Evolutionary conservation across 2,329 filamentous ascomycete species (phyloP).

Genomic region (Aureobasidium sp.): DNA sequence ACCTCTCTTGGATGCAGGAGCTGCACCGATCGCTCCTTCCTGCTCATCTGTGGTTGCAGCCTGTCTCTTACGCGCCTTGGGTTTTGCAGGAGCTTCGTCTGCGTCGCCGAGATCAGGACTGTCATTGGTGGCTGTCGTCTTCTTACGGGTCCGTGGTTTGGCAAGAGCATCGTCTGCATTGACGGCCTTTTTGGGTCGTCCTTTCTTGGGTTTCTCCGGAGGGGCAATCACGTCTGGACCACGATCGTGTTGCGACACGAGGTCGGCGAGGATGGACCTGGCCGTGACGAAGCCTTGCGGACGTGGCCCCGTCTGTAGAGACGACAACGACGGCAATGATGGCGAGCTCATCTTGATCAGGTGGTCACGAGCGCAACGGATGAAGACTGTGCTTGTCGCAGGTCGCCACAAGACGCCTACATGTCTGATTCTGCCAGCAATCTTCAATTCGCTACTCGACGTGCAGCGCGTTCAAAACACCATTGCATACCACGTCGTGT

Average conservation of each 20-base stretch:
- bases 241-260: neutral
- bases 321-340: neutral
- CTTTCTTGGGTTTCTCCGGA: neutral
- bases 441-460: neutral
- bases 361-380: neutral
- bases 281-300: slow-evolving; percentile 4
- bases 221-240: neutral
- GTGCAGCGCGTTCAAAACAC: neutral
- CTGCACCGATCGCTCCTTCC: neutral
- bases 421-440: neutral
- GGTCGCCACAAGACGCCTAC: slow-evolving; percentile 5
- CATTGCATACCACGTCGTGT: neutral
- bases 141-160: neutral
- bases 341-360: slow-evolving; percentile 9
- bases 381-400: neutral
- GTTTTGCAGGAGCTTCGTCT: neutral
- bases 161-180: neutral
- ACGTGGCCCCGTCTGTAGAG: neutral
- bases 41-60: neutral
- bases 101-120: neutral
- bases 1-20: neutral
- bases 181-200: neutral
- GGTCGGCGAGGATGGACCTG: slow-evolving; percentile 1
- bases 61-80: neutral
- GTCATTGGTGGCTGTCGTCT: neutral